Conservation (phyloP, 495 filamentous ascomycete genomes). For the Daldinia caldariorum region DNA sequence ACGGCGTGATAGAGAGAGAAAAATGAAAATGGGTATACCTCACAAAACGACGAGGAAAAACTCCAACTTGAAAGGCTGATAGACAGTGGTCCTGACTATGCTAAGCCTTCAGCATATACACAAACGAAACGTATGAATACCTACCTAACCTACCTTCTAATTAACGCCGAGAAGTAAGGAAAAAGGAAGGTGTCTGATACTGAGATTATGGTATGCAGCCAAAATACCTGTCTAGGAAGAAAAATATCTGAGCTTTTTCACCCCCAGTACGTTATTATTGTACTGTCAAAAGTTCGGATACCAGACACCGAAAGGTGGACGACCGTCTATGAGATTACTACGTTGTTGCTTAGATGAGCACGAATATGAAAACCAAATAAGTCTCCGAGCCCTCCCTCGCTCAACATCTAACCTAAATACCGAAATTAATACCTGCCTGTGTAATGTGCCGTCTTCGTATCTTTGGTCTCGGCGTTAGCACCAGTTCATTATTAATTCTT, state of each 20-base stretch:
- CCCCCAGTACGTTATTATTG: not conserved
- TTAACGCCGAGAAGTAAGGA: not conserved
- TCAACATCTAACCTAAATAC: not conserved
- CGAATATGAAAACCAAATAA: not conserved
- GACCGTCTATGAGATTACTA: not conserved
- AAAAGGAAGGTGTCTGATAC: not conserved
- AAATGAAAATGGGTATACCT: conserved; percentile 24
- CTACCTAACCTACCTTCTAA: not conserved
- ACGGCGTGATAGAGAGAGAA: conserved; percentile 12
- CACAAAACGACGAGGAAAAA: not conserved
- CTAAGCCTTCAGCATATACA: not conserved
- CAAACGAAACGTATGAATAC: not conserved
- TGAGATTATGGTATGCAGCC: not conserved
- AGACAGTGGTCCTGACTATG: not conserved
- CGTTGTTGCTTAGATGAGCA: not conserved
- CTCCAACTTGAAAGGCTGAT: not conserved
- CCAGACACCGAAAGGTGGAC: not conserved
- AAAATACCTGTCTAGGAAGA: not conserved
- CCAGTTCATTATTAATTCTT: no score
- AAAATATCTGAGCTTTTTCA: not conserved
- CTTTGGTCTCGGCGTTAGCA: not conserved
- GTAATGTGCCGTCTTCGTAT: not conserved
- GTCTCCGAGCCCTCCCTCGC: not conserved
- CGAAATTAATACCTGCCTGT: not conserved
- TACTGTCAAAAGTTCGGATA: not conserved